phyloP scores from a whole-genome alignment of 2,329 filamentous ascomycete genomes.

The Cercospora nicotianae region DNA sequence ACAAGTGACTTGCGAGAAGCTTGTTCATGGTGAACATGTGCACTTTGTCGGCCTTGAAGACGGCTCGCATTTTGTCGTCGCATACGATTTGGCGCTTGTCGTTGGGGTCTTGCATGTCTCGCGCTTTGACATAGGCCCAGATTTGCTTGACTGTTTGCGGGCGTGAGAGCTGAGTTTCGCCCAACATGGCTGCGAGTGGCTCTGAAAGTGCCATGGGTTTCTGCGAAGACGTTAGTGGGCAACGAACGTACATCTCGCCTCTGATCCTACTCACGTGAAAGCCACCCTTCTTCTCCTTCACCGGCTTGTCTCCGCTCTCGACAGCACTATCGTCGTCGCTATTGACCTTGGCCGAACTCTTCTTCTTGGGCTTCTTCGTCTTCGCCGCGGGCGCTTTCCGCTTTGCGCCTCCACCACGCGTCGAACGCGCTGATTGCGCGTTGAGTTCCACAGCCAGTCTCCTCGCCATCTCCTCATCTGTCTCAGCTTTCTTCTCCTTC shows the following conservation, averaged over 20 bases:
- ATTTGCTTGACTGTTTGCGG: conserved; percentile 95
- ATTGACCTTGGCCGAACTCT: conserved; percentile 68
- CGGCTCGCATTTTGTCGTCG: conserved; percentile 84
- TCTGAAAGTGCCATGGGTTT: conserved; percentile 75
- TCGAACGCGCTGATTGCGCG: conserved; percentile 65
- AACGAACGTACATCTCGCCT: not conserved
- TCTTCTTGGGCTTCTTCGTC: conserved; percentile 65
- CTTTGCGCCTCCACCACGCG: conserved; percentile 66
- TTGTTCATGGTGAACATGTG: conserved; percentile 99
- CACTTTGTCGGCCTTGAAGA: conserved; percentile 87
- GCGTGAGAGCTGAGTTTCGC: conserved; percentile 77
- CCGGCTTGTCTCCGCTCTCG: conserved; percentile 47
- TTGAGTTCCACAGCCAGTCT: conserved; percentile 93
- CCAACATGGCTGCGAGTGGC: conserved; percentile 68
- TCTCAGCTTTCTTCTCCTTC: conserved; percentile 66
- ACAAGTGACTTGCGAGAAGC: conserved; percentile 84
- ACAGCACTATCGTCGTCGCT: conserved; percentile 78
- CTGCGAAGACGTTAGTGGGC: conserved; percentile 33
- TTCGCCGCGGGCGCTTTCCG: conserved; percentile 59
- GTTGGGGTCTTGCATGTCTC: conserved; percentile 82
- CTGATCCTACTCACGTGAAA: conserved; percentile 66
- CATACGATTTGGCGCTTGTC: conserved; percentile 93
- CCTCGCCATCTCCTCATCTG: conserved; percentile 85
- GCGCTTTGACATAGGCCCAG: conserved; percentile 90
- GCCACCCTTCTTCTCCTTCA: conserved; percentile 76